Conservation (phyloP, 352 stramenopile species). For the Phytophthora sansomeana region DNA sequence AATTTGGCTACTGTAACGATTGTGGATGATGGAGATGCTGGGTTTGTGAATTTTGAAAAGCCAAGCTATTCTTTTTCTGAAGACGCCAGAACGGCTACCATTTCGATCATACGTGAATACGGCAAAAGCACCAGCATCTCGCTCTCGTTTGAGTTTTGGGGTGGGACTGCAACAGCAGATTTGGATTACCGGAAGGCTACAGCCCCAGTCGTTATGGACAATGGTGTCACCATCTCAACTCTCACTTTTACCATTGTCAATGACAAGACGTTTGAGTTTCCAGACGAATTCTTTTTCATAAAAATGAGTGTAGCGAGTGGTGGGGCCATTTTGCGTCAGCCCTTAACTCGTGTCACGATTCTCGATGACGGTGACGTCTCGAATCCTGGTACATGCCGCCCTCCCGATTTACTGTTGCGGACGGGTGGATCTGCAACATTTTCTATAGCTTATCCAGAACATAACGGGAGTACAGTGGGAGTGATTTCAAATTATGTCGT, state of each 20-base stretch:
- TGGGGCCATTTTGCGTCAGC: constrained; percentile 29
- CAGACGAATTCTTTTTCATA: constrained; percentile 59
- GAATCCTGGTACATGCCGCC: constrained; percentile 35
- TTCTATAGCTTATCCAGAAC: constrained; percentile 33
- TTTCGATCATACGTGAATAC: constrained; percentile 57
- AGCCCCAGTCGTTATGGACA: constrained; percentile 44
- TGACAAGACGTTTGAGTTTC: constrained; percentile 59
- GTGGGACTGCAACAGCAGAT: constrained; percentile 50
- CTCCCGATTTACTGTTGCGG: constrained; percentile 25
- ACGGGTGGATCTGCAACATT: constrained; percentile 58
- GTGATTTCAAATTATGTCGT: constrained; percentile 45
- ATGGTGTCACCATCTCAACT: constrained; percentile 39
- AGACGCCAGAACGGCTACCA: constrained; percentile 30
- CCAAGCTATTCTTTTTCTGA: constrained; percentile 44
- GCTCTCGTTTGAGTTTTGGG: constrained; percentile 47
- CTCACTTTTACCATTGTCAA: constrained; percentile 68
- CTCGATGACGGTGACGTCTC: constrained; percentile 63
- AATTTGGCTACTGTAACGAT: constrained; percentile 49
- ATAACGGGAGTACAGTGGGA: constrained; percentile 61
- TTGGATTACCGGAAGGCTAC: constrained; percentile 51
- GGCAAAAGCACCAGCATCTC: constrained; percentile 50
- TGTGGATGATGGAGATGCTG: constrained; percentile 70
- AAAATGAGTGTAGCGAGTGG: constrained; percentile 37
- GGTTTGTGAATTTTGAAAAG: constrained; percentile 56
- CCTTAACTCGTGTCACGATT: constrained; percentile 47